Evolutionary conservation across 176 grass and related monocot species (phyloP), one percentile per base, ranked within the genome.

Genomic region (Raddia distichophylla): DNA sequence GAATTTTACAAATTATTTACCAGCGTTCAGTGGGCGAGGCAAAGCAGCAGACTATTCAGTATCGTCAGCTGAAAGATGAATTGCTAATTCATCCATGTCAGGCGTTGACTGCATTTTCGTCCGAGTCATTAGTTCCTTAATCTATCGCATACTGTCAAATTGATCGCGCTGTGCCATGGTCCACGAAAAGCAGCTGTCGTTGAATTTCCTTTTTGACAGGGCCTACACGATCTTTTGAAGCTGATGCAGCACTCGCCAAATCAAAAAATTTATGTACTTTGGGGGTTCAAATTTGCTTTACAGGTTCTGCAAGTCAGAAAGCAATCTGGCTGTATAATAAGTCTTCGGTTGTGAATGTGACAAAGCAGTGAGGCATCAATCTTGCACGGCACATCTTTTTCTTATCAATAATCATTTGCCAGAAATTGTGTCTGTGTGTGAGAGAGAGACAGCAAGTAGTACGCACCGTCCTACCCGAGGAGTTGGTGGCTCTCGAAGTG

Each of bases 221-320:
- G 10, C 48, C 47, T 14, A 60, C 12, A 19, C n/a, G 53, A 27
- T 52, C 40, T 19, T 34, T 48, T 63, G 47, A 73, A 53, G 67
- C 47, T 11, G 75, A 84, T 70, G 64, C 48, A 32, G 46, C 20
- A 47, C 47, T 52, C 3, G 76, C 67, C 66, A 64, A 37, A 40
- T 8, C 35, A 10, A 56, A 10, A 56, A 4, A n/a, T 10, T 7
- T 69, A 14, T 74, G 13, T 49, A 5, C 34, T 44, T 33, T 27
- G 18, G 17, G 5, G 32, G 45, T 84, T 75, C 75, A 55, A 13
- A 88, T 73, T 82, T 37, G 12, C 58, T 80, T 84, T 69, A 0
- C 70, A 69, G 54, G 53, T 75, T 79, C 84, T 62, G 35, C 4
- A 61, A 66, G 70, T 66, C 44, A 6, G 4, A 83, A 79, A 79